These are phyloP conservation scores for Bothriochloa decipiens DNA, from an alignment of 176 grass and related monocot species.

Conservation along the genomic window DNA sequence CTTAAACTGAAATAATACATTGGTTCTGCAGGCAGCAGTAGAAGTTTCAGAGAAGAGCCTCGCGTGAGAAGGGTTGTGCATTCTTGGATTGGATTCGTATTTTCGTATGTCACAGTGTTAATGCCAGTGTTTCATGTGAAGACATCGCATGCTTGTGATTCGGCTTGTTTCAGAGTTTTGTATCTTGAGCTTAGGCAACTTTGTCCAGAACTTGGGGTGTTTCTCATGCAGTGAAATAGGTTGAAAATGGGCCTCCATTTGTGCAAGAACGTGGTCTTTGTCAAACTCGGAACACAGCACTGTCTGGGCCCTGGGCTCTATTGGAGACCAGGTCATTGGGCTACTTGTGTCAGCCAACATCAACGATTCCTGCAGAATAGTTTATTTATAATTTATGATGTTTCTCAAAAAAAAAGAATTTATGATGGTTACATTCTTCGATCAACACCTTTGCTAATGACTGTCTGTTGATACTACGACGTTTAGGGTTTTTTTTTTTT, in stretches of 20 bases:
- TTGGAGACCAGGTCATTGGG: no score
- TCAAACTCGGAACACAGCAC: no score
- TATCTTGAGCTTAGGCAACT: background rate
- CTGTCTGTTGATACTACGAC: no score
- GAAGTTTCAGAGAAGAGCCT: background rate
- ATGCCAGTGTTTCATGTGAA: background rate
- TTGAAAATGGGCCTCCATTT: background rate
- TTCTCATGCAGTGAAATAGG: background rate
- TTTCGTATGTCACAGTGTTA: background rate
- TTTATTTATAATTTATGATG: no score
- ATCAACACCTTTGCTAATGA: no score
- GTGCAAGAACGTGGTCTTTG: no score
- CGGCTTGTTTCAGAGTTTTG: background rate
- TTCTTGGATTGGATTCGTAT: background rate
- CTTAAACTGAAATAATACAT: slow-evolving; percentile 14
- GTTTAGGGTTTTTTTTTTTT: no score
- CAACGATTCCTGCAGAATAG: no score
- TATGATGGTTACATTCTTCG: no score
- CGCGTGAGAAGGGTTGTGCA: background rate
- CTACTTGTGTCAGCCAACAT: no score
- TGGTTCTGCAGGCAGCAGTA: slow-evolving; percentile 36
- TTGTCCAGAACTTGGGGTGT: background rate
- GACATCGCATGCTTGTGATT: background rate
- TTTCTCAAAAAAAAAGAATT: no score
- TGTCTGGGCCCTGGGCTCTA: no score